Percentiles rank a stretch among this genome's conserved stretches.
These are phyloP conservation scores for Ustilago curta DNA, from an alignment of 1,284 basidiomycete genomes.

Conservation along the genomic window DNA sequence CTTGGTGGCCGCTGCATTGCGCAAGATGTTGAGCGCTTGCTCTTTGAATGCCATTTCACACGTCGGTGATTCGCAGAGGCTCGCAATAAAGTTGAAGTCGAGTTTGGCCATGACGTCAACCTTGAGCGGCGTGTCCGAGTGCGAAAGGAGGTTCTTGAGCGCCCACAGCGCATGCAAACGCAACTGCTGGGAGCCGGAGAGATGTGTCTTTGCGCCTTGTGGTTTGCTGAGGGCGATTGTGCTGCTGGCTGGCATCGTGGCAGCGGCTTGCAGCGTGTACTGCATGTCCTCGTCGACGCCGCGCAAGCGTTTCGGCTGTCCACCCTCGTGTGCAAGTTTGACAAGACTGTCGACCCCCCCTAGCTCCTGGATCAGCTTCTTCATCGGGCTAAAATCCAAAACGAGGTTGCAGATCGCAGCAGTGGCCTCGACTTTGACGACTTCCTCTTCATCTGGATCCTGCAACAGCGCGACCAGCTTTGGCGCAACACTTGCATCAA, in stretches of 20 bases:
- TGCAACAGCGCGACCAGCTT: slow-evolving; percentile 56
- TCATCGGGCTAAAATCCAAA: slow-evolving; percentile 65
- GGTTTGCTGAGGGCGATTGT: not conserved
- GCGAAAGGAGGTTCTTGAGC: slow-evolving; percentile 63
- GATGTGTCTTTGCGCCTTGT: not conserved
- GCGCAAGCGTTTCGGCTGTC: not conserved
- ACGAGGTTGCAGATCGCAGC: slow-evolving; percentile 64
- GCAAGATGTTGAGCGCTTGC: slow-evolving; percentile 63
- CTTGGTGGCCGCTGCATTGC: slow-evolving; percentile 53
- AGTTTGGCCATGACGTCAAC: slow-evolving; percentile 45
- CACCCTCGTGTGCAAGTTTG: slow-evolving; percentile 31
- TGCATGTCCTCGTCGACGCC: slow-evolving; percentile 20
- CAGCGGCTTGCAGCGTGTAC: slow-evolving; percentile 19
- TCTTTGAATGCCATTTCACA: slow-evolving; percentile 51
- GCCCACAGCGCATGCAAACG: slow-evolving; percentile 64
- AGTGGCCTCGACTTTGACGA: slow-evolving; percentile 57
- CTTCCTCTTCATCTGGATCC: slow-evolving; percentile 42
- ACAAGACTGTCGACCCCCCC: slow-evolving; percentile 56
- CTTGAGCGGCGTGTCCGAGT: slow-evolving; percentile 47
- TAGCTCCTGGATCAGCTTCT: slow-evolving; percentile 51
- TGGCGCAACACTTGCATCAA: slow-evolving; percentile 62
- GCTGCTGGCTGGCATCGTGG: slow-evolving; percentile 18
- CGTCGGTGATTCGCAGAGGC: slow-evolving; percentile 19
- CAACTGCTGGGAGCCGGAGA: slow-evolving; percentile 40
- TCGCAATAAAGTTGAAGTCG: slow-evolving; percentile 29